phyloP scores from a whole-genome alignment of 768 basidiomycete genomes.

The Tulasnella sp. region DNA sequence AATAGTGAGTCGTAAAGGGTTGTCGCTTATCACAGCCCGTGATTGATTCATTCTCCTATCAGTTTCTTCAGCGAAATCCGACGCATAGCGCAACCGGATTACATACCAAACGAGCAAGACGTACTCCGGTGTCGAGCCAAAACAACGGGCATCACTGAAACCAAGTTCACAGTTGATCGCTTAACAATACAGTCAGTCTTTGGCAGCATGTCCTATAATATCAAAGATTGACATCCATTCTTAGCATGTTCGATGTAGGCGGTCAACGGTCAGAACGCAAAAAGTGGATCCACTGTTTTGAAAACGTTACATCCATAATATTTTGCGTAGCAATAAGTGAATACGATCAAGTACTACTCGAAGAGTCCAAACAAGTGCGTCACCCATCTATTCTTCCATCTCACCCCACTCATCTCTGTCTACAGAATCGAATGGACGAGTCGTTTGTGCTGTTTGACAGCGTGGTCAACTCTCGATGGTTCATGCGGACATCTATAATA shows the following conservation, averaged over 20 bases:
- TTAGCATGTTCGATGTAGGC: constrained; percentile 38
- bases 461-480: constrained; percentile 37
- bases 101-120: constrained; percentile 34
- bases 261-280: constrained; percentile 36
- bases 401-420: not conserved
- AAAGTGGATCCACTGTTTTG: constrained; percentile 34
- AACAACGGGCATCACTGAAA: constrained; percentile 37
- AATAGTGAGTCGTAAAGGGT: constrained; percentile 26
- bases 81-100: constrained; percentile 31
- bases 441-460: constrained; percentile 33
- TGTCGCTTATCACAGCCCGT: not conserved
- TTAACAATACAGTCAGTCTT: constrained; percentile 31
- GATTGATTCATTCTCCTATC: not conserved
- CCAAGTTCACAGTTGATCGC: constrained; percentile 35
- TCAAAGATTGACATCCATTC: not conserved
- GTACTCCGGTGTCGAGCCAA: constrained; percentile 35
- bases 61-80: constrained; percentile 33
- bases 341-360: constrained; percentile 37
- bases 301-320: constrained; percentile 37
- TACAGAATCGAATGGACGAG: constrained; percentile 35
- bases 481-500: constrained; percentile 34
- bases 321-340: constrained; percentile 38
- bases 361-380: constrained; percentile 32
- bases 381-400: not conserved
- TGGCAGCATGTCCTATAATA: not conserved